These are phyloP conservation scores for Rutstroemia sp. DNA, from an alignment of 2,329 filamentous ascomycete species.

Conservation along the genomic window DNA sequence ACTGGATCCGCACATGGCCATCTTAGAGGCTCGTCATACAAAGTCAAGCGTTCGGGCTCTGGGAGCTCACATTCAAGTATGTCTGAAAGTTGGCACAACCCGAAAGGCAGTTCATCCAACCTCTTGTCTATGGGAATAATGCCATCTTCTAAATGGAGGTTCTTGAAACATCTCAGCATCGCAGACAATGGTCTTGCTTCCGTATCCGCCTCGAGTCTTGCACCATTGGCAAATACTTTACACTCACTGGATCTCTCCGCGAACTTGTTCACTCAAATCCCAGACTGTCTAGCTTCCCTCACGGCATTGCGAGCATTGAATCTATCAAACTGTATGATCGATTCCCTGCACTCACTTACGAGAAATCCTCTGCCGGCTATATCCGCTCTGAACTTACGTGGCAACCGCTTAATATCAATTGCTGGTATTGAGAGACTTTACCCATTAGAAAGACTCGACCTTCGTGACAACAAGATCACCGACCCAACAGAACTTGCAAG, in stretches of 20 bases:
- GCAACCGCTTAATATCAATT: conserved; percentile 78
- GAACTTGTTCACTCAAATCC: conserved; percentile 91
- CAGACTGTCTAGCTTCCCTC: conserved; percentile 79
- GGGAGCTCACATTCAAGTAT: conserved; percentile 84
- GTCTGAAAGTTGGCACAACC: conserved; percentile 53
- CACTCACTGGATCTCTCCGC: conserved; percentile 88
- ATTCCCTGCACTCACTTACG: conserved; percentile 79
- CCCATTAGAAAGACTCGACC: conserved; percentile 81
- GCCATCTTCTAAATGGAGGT: conserved; percentile 87
- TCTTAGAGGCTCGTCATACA: conserved; percentile 54
- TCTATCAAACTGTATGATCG: conserved; percentile 95
- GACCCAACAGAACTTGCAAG: conserved; percentile 88
- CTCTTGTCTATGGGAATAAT: conserved; percentile 64
- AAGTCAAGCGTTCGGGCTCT: conserved; percentile 79
- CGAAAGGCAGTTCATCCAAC: conserved; percentile 72
- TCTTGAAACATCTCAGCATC: conserved; percentile 83
- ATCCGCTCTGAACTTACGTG: conserved; percentile 83
- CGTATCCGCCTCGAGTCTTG: conserved; percentile 66
- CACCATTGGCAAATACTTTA: conserved; percentile 77
- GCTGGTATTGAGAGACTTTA: conserved; percentile 84
- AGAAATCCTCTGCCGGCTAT: conserved; percentile 87
- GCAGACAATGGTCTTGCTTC: conserved; percentile 85
- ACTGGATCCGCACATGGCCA: conserved; percentile 52
- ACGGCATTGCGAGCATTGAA: conserved; percentile 88
- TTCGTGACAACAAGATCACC: conserved; percentile 84